A percentile compares a stretch with the other conserved stretches of the same genome.
Evolutionary conservation across 805 yeast species (phyloP).

Genomic region (Candida verbasci): DNA sequence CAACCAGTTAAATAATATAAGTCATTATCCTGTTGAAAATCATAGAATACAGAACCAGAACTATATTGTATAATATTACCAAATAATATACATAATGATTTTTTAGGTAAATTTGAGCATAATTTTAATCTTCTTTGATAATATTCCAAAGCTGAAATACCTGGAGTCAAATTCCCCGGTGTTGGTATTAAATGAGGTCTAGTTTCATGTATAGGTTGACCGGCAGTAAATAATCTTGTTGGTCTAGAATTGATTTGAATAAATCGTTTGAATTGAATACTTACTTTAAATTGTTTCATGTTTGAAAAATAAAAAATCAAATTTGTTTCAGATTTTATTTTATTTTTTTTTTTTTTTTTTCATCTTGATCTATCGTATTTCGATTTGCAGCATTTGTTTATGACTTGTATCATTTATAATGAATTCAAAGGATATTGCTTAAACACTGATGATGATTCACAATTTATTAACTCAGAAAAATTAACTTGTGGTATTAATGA

Average conservation of each 20-base stretch:
- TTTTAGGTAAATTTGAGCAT: constrained; percentile 52
- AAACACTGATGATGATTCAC: background rate
- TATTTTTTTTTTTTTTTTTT: background rate
- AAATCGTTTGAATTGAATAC: constrained; percentile 3
- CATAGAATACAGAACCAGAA: constrained; percentile 86
- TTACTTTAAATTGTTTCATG: no score
- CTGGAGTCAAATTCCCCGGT: constrained; percentile 82
- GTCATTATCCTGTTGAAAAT: constrained; percentile 90
- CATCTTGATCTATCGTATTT: background rate
- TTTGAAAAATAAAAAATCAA: no score
- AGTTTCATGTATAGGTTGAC: constrained; percentile 87
- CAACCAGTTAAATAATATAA: constrained; percentile 86
- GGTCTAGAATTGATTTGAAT: constrained; percentile 19
- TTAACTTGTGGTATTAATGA: constrained; percentile 39
- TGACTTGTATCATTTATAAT: constrained; percentile 10
- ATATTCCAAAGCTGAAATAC: constrained; percentile 81
- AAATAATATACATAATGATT: constrained; percentile 67
- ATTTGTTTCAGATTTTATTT: background rate
- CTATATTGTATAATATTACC: constrained; percentile 74
- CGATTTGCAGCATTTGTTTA: constrained; percentile 1
- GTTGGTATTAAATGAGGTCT: constrained; percentile 67
- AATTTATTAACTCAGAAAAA: background rate
- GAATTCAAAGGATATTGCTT: constrained; percentile 12
- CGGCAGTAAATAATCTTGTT: constrained; percentile 43
- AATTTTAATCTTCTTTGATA: constrained; percentile 63